Evolutionary conservation across 805 yeast genomes (phyloP), one percentile per base, ranked within the genome.

Genomic region (Starmerella floris): DNA sequence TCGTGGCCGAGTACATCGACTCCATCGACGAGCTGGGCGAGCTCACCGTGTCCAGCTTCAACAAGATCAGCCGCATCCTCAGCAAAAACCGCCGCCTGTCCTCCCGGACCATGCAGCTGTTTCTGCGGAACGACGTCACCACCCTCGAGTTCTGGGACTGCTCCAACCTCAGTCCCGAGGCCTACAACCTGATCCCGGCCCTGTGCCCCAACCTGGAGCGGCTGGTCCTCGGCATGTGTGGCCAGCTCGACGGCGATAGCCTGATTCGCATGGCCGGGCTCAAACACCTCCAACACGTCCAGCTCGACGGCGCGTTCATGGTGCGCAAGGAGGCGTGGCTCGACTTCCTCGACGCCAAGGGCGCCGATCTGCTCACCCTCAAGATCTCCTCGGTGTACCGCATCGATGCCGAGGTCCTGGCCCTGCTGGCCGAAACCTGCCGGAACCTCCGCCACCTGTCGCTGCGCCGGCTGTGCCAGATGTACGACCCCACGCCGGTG

Each of bases 291-390:
- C 65, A 59, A 15, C 66, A 72, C 13, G 43, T 88, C 6, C 64
- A 70, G n/a, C 62, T 91, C 30, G 87, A 88, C 59, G 99, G 99
- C 0, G 84, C 96, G 0, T 91, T 91, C 57, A 63, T 91, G 51
- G 77, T 91, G 36, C 76, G 79, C 54, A 83, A 79, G 50, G 62
- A 60, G 0, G 67, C 76, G 43, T 91, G 99, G 99, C 73, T 74
- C 49, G 69, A 65, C 5, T 85, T 80, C 49, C 82, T 91, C 54
- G 74, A 73, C 39, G 49, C 56, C 1, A 64, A 73, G 47, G 82
- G 80, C 2, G 59, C 67, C 2, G 65, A 72, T 17, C 63, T 91
- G 42, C 64, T 62, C 21, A 63, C 65, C 35, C 74, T 91, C 51
- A 77, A 77, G 48, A 58, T 91, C 10, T 66, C 76, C 30, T 83